A percentile compares a stretch with the other conserved stretches of the same genome.
phyloP scores from a whole-genome alignment of 768 basidiomycete genomes.

The Trametes maxima region DNA sequence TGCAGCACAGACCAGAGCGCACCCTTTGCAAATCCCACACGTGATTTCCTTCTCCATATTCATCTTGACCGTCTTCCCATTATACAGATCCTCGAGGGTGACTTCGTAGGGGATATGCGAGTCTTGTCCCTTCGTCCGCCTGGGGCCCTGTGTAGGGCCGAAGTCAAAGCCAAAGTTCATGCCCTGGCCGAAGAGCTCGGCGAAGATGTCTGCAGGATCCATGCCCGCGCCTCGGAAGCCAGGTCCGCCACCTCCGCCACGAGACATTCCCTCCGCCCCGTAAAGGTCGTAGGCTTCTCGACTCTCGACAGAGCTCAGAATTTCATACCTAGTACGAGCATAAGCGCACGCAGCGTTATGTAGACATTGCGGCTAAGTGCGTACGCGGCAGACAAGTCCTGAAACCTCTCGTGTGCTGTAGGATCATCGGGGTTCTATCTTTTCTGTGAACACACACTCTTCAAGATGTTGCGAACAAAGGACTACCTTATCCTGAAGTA shows the following conservation, averaged over 20 bases:
- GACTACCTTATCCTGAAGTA: conserved; percentile 66
- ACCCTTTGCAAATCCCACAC: conserved; percentile 85
- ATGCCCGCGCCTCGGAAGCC: conserved; percentile 36
- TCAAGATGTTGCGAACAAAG: not conserved
- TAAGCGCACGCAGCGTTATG: not conserved
- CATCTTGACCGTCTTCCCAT: conserved; percentile 86
- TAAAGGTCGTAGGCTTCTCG: conserved; percentile 72
- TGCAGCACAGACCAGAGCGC: conserved; percentile 24
- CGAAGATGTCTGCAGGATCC: conserved; percentile 71
- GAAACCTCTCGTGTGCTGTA: conserved; percentile 78
- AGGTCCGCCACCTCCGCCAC: conserved; percentile 45
- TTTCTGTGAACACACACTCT: not conserved
- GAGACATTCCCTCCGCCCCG: conserved; percentile 70
- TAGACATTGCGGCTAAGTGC: conserved; percentile 33
- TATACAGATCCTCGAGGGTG: conserved; percentile 90
- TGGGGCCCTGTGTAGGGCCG: conserved; percentile 41
- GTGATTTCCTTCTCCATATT: conserved; percentile 85
- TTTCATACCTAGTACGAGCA: conserved; percentile 69
- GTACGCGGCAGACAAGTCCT: conserved; percentile 87
- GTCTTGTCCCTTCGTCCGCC: conserved; percentile 66
- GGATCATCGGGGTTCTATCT: conserved; percentile 89
- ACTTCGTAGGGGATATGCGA: conserved; percentile 80
- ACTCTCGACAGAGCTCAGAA: conserved; percentile 68
- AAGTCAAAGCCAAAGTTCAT: conserved; percentile 73
- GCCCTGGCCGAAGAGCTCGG: conserved; percentile 65